These are phyloP conservation scores for Ogataea wickerhamii DNA, from an alignment of 805 yeast species.

Conservation along the genomic window DNA sequence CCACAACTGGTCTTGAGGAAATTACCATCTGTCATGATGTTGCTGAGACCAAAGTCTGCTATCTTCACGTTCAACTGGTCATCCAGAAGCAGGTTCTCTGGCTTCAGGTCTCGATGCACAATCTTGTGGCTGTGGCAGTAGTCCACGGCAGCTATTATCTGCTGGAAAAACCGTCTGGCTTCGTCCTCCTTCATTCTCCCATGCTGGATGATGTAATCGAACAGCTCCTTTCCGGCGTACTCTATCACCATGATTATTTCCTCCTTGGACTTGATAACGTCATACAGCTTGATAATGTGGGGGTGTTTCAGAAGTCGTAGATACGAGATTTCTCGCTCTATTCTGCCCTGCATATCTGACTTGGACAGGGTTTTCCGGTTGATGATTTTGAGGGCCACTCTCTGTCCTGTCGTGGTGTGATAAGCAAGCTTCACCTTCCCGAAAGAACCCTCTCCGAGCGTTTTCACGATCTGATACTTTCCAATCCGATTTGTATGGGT, in stretches of 20 bases:
- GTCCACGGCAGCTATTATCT: constrained; percentile 93
- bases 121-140: constrained; percentile 95
- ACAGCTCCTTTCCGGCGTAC: constrained; percentile 93
- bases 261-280: constrained; percentile 90
- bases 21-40: constrained; percentile 97
- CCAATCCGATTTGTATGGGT: constrained; percentile 55
- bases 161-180: constrained; percentile 92
- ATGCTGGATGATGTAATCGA: constrained; percentile 91
- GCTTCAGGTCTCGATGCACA: constrained; percentile 95
- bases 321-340: constrained; percentile 91
- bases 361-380: constrained; percentile 89
- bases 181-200: constrained; percentile 91
- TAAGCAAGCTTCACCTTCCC: constrained; percentile 93
- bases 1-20: constrained; percentile 94
- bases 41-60: constrained; percentile 93
- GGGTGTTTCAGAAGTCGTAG: constrained; percentile 87
- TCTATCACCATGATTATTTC: constrained; percentile 97
- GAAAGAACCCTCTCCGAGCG: constrained; percentile 93
- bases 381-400: constrained; percentile 90
- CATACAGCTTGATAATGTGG: constrained; percentile 91
- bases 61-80: constrained; percentile 89
- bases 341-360: constrained; percentile 94
- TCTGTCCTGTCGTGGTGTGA: constrained; percentile 86
- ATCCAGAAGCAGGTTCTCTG: constrained; percentile 86
- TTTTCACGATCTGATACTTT: constrained; percentile 86